Evolutionary conservation across 805 yeast species (phyloP), one percentile per base, ranked within the genome.

Genomic region (Lipomyces japonicus): DNA sequence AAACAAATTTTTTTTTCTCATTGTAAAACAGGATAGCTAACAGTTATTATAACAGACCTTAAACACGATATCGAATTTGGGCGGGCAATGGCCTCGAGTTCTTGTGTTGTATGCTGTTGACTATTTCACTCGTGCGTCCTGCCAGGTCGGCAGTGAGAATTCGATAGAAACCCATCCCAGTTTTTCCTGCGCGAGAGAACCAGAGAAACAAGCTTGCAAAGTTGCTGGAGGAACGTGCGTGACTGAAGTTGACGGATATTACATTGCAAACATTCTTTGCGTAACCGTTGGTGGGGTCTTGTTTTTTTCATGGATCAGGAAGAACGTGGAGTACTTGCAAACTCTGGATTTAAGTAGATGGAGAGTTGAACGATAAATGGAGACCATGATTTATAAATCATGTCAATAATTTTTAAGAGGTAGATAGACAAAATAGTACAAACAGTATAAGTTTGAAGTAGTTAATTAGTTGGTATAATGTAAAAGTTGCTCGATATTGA

Each of bases 71-170:
- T 81, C 95, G 37, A 93, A 93, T 65, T 75, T 91, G 50, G 98
- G 98, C 22, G 98, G 98, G 9, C 93, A 95, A 39, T 93, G 98
- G 98, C 98, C 98, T 1, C 76, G 88, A 47, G 71, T 87, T n/a
- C 71, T 93, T 28, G 82, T 91, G 1, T 76, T 89, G 58, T 78
- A 75, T 51, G 74, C 89, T 68, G 91, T 93, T 48, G 97, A 91
- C 68, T 76, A 74, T 59, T 78, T 89, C 59, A 86, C 97, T 0
- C 61, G 68, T 3, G 80, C 89, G 1, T 65, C 72, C 26, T 91
- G 97, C 68, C 59, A 67, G 6, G 44, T 55, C 46, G 36, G 60
- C 35, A 54, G 50, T 22, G 44, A 42, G 26, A 55, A 19, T 51
- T 61, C 42, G 36, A 22, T 51, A 14, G 50, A 39, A 10, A 46